Evolutionary conservation across 2,329 filamentous ascomycete species (phyloP).

Genomic region (Blumeria hordei): DNA sequence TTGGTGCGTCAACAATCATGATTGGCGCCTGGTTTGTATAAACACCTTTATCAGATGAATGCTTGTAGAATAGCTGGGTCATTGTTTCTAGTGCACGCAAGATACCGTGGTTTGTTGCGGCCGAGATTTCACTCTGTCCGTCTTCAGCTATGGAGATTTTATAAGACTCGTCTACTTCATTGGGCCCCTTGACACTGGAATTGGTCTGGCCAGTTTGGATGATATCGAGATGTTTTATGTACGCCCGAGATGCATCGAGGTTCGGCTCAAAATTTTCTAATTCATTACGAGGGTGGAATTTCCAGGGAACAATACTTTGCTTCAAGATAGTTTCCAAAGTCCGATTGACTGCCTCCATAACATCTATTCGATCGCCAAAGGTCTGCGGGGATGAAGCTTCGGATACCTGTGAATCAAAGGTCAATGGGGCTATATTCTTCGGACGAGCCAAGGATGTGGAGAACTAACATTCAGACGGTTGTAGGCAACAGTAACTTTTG

Average conservation of each 20-base stretch:
- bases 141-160: slow-evolving; percentile 31
- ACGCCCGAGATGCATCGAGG: slow-evolving; percentile 19
- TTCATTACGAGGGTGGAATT: slow-evolving; percentile 36
- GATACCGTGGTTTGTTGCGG: slow-evolving; percentile 42
- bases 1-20: slow-evolving; percentile 44
- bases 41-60: slow-evolving; percentile 29
- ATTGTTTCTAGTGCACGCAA: slow-evolving; percentile 55
- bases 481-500: slow-evolving; percentile 2
- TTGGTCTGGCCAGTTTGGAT: slow-evolving; percentile 29
- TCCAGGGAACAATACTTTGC: slow-evolving; percentile 54
- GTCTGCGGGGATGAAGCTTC: background rate
- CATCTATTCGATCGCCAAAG: slow-evolving; percentile 24
- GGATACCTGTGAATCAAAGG: background rate
- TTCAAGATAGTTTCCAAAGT: slow-evolving; percentile 39
- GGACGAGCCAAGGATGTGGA: slow-evolving; percentile 9
- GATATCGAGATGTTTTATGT: slow-evolving; percentile 36
- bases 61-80: slow-evolving; percentile 54
- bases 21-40: slow-evolving; percentile 55
- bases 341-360: slow-evolving; percentile 31
- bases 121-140: slow-evolving; percentile 37
- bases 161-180: slow-evolving; percentile 51
- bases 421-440: slow-evolving; percentile 6
- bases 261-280: slow-evolving; percentile 38
- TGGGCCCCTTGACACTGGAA: background rate
- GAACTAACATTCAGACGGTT: slow-evolving; percentile 7